Evolutionary conservation across 176 grass and related monocot genomes (phyloP), one percentile per base, ranked within the genome.

Genomic region (Pontederia paniculata): DNA sequence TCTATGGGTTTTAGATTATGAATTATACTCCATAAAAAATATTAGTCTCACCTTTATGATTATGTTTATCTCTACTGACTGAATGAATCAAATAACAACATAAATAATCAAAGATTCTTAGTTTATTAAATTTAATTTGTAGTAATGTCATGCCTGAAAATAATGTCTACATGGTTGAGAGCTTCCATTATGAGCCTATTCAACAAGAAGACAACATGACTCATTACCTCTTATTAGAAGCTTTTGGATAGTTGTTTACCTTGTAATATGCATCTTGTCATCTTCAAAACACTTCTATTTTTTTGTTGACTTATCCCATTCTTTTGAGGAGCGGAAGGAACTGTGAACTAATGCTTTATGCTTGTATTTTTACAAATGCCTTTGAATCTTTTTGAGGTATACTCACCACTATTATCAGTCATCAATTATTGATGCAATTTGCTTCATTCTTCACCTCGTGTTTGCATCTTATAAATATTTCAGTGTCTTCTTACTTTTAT

Each of bases 211-310:
- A 73, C 46, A 4, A 15, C n/a, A 20, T 3, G 41, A 60, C 13
- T 55, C 12, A 20, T 8, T 10, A 12, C 52, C 17, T 72, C 45
- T 14, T 43, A 44, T 44, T 45, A 51, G 17, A 52, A 62, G 3
- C 7, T 22, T 46, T 51, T 9, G n/a, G n/a, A n/a, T n/a, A n/a
- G n/a, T n/a, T n/a, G n/a, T n/a, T n/a, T n/a, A n/a, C n/a, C n/a
- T n/a, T 63, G 48, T 12, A 73, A 23, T 18, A 71, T 28, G 1
- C 16, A 58, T 50, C 68, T 71, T 20, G 43, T 18, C 68, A 71
- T 71, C 11, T 62, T 50, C 17, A 73, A n/a, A 7, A 63, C 54
- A 16, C 2, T 61, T 15, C 31, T 11, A 70, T 70, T 70, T 19
- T 57, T 45, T n/a, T n/a, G n/a, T n/a, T n/a, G n/a, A 23, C 45